Conservation (phyloP, 768 basidiomycete genomes). For the Tephrocybe sp. region DNA sequence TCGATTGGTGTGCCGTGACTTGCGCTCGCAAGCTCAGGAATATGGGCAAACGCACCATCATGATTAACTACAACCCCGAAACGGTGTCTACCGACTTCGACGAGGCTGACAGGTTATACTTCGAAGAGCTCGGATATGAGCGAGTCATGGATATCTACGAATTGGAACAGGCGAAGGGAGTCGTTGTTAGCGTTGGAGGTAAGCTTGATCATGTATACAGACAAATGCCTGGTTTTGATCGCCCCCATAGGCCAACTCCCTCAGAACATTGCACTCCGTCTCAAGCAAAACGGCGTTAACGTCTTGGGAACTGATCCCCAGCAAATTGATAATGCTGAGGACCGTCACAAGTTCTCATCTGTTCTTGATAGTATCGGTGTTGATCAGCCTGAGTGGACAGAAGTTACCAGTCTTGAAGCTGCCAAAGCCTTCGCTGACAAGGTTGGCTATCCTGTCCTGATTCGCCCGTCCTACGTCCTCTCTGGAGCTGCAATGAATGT, state of each 20-base stretch:
- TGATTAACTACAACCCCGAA: conserved; percentile 99
- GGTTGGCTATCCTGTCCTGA: conserved; percentile 94
- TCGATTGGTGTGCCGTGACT: conserved; percentile 99
- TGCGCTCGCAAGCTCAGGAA: conserved; percentile 90
- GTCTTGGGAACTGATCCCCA: conserved; percentile 96
- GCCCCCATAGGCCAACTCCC: conserved; percentile 78
- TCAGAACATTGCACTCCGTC: conserved; percentile 95
- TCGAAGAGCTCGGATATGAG: conserved; percentile 97
- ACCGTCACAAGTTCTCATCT: conserved; percentile 98
- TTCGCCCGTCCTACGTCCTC: conserved; percentile 97
- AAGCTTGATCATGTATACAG: conserved; percentile 20
- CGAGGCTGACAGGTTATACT: conserved; percentile 98
- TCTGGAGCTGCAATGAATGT: conserved; percentile 99
- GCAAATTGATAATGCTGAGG: conserved; percentile 95
- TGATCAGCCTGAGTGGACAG: conserved; percentile 96
- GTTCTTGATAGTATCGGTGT: conserved; percentile 93
- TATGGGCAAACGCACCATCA: conserved; percentile 93
- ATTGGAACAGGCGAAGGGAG: conserved; percentile 87
- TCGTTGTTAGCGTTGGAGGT: conserved; percentile 97
- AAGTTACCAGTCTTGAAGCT: conserved; percentile 82
- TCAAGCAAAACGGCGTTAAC: conserved; percentile 87
- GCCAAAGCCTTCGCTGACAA: conserved; percentile 89
- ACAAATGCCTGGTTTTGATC: neutral
- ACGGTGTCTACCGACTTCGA: conserved; percentile 99
- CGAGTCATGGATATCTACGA: conserved; percentile 99